Conservation (phyloP, 441 rosid species). For the Mallotus japonicus region DNA sequence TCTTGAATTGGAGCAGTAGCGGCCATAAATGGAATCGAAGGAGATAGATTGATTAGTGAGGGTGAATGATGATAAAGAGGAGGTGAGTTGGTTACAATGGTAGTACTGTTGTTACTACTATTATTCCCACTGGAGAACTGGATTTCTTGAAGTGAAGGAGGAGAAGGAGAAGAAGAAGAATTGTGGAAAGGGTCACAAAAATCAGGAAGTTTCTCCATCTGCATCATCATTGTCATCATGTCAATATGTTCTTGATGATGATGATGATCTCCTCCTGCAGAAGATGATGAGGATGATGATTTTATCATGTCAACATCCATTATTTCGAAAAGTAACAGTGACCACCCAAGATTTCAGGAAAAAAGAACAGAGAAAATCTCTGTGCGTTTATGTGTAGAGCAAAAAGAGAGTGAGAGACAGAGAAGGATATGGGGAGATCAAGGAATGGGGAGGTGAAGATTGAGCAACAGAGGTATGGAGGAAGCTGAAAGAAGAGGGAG, state of each 20-base stretch:
- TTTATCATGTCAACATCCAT: constrained; percentile 61
- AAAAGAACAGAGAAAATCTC: not conserved
- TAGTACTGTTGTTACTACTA: not conserved
- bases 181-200: constrained; percentile 33
- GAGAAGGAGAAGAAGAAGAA: constrained; percentile 18
- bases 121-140: constrained; percentile 28
- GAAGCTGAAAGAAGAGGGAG: constrained; percentile 17
- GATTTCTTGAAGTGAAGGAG: constrained; percentile 15
- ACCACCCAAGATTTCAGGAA: constrained; percentile 18
- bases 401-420: constrained; percentile 5
- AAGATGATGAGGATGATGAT: constrained; percentile 34
- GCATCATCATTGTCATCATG: constrained; percentile 76
- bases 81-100: constrained; percentile 14
- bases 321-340: not conserved
- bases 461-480: constrained; percentile 42
- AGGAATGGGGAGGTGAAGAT: constrained; percentile 19
- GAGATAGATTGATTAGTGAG: constrained; percentile 18
- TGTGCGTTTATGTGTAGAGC: not conserved
- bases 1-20: constrained; percentile 33
- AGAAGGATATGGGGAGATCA: not conserved
- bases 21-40: constrained; percentile 20
- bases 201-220: constrained; percentile 73
- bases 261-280: constrained; percentile 29
- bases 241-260: constrained; percentile 47
- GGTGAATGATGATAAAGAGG: constrained; percentile 21